Base-by-base conservation (phyloP, 306 rosid species). In the Quercus bicolor region DNA sequence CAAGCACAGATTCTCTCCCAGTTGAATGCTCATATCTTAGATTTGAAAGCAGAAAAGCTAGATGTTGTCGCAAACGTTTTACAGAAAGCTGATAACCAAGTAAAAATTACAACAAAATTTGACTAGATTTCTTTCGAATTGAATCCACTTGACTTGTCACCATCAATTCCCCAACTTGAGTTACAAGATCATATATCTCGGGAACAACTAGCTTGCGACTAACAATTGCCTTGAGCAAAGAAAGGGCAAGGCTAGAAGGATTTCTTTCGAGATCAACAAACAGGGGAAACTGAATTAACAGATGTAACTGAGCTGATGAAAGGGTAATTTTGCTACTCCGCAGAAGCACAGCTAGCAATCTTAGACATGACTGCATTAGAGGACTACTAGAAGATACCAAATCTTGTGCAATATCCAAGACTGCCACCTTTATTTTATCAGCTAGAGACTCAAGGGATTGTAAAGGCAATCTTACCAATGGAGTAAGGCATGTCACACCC, bases 121-220 rank as follows among this genome's bases (percentile, higher is more conserved):
- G 81, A 76, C 98, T 86, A 82, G 97, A 94, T 84, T 82, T 90
- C 75, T 84, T 86, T 53, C 97, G 93, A 78, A 94, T 84, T 74
- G 92, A 64, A 80, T 87, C 94, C 75, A 84, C 86, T 86, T 94
- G 98, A 84, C 97, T 94, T 68, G 92, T 92, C 60, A 94, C 97
- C 97, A 92, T 94, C 91, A 94, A 77, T 80, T 92, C 97, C 40
- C 90, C 87, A 79, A 92, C 95, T 83, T 85, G 85, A 70, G 83
- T 85, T 34, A 87, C 91, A 86, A 92, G 92, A 88, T 94, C 97
- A 85, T 94, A 92, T 86, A 94, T 92, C 81, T 94, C 97, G 3
- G 93, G 90, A 55, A 85, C 95, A 78, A 86, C 92, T 55, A 92
- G 85, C 86, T 87, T 87, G 76, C 95, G 86, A 68, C 84, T 88